Percentiles rank a stretch among this genome's conserved stretches.
These are phyloP conservation scores for Astrephomene gubernaculifera DNA, from an alignment of 139 green algal species.

Conservation along the genomic window DNA sequence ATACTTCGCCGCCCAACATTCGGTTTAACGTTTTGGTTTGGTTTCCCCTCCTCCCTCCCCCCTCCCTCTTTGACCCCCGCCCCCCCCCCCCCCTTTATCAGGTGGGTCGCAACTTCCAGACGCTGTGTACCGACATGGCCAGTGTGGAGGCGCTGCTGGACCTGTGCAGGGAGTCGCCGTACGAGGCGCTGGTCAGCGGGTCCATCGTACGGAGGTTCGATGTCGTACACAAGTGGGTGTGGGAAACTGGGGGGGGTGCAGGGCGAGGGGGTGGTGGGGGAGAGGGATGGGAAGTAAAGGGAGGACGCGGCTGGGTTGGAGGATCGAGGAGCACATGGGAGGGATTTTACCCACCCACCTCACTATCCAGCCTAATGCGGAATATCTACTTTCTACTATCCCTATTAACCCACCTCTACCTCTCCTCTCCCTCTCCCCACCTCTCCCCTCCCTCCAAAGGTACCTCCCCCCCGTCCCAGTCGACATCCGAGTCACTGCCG, in stretches of 20 bases:
- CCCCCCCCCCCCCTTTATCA: background rate
- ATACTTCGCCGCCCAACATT: too few relatives aligned
- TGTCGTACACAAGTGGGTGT: constrained; percentile 7
- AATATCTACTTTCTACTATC: too few relatives aligned
- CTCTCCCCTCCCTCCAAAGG: background rate
- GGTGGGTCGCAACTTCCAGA: constrained; percentile 18
- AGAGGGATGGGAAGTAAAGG: background rate
- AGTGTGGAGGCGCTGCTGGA: constrained; percentile 2
- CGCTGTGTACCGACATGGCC: background rate
- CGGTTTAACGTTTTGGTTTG: too few relatives aligned
- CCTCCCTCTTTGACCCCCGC: background rate
- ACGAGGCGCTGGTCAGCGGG: constrained; percentile 5
- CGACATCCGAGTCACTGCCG: constrained; percentile 9
- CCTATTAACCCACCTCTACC: too few relatives aligned
- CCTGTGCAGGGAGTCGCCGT: background rate
- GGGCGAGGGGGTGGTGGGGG: background rate
- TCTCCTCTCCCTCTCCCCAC: constrained; percentile 23
- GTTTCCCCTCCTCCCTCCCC: background rate
- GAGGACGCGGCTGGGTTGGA: background rate
- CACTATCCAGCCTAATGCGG: too few relatives aligned
- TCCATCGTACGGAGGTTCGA: constrained; percentile 2
- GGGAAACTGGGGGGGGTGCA: too few relatives aligned
- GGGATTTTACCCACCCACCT: too few relatives aligned
- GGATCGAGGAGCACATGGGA: too few relatives aligned
- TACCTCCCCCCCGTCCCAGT: constrained; percentile 23